Evolutionary conservation across 1,139 yeast genomes (phyloP).

Genomic region (Candida neerlandica): DNA sequence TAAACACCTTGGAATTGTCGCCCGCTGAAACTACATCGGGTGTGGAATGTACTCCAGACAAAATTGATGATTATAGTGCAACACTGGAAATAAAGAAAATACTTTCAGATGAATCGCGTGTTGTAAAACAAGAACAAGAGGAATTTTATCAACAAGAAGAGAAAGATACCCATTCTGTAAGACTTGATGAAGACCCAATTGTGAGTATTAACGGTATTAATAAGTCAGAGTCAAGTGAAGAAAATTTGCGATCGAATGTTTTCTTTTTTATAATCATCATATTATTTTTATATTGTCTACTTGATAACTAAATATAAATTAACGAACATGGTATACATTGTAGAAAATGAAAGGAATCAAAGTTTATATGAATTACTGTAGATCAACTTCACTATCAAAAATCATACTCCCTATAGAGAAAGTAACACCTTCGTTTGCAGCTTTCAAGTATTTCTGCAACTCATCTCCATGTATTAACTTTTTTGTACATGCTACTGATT

Average conservation of each 20-base stretch:
- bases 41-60: background rate
- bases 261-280: background rate
- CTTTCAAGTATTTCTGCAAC: too few relatives aligned
- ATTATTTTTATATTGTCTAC: background rate
- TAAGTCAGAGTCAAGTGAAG: too few relatives aligned
- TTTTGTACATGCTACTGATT: too few relatives aligned
- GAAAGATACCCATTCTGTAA: background rate
- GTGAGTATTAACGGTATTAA: background rate
- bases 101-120: background rate
- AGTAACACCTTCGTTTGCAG: too few relatives aligned
- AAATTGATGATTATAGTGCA: background rate
- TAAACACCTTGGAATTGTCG: background rate
- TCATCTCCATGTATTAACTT: too few relatives aligned
- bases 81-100: conserved; percentile 4
- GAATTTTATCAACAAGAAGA: background rate
- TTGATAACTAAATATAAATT: too few relatives aligned
- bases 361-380: too few relatives aligned
- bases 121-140: background rate
- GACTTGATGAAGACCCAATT: background rate
- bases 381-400: too few relatives aligned
- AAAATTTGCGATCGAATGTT: background rate
- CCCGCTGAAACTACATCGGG: background rate
- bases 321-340: too few relatives aligned
- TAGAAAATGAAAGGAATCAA: too few relatives aligned
- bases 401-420: too few relatives aligned